Conservation (phyloP, 805 yeast genomes). For the Yamadazyma takamatsuzukensis region DNA sequence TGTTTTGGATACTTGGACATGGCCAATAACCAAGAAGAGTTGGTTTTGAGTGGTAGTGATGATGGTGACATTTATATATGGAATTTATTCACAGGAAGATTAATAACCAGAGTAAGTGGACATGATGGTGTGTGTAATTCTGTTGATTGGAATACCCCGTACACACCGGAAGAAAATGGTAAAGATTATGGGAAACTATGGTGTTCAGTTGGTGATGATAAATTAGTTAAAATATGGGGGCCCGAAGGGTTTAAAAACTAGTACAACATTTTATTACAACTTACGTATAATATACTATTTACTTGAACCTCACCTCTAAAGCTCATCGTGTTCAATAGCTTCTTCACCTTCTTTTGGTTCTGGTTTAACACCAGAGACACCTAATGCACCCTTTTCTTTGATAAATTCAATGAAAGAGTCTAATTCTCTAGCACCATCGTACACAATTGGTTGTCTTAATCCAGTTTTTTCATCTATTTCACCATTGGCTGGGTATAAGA, state of each 20-base stretch:
- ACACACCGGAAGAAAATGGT: slow-evolving; percentile 5
- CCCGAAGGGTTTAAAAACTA: no score
- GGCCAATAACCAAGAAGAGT: slow-evolving; percentile 46
- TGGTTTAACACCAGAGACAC: slow-evolving; percentile 50
- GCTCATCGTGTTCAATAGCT: slow-evolving; percentile 34
- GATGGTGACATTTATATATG: slow-evolving; percentile 76
- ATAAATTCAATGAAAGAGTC: slow-evolving; percentile 70
- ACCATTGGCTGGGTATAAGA: slow-evolving; percentile 79
- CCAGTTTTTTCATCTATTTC: slow-evolving; percentile 40
- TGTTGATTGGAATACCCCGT: slow-evolving; percentile 63
- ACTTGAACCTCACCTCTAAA: slow-evolving; percentile 17
- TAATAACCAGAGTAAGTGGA: slow-evolving; percentile 57
- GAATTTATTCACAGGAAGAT: slow-evolving; percentile 69
- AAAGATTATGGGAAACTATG: slow-evolving; percentile 48
- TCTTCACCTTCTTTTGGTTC: slow-evolving; percentile 19
- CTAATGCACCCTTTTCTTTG: slow-evolving; percentile 60
- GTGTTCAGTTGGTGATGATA: slow-evolving; percentile 87
- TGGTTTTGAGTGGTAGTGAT: slow-evolving; percentile 78
- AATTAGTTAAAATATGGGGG: slow-evolving; percentile 65
- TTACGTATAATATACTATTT: not conserved
- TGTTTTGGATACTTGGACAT: slow-evolving; percentile 62
- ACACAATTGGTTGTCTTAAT: slow-evolving; percentile 53
- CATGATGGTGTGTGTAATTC: slow-evolving; percentile 70
- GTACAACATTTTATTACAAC: not conserved
- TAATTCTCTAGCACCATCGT: slow-evolving; percentile 68